Percentiles rank a stretch among this genome's conserved stretches.
phyloP scores from a whole-genome alignment of 2,329 filamentous ascomycete genomes.

The Ascochyta rabiei region DNA sequence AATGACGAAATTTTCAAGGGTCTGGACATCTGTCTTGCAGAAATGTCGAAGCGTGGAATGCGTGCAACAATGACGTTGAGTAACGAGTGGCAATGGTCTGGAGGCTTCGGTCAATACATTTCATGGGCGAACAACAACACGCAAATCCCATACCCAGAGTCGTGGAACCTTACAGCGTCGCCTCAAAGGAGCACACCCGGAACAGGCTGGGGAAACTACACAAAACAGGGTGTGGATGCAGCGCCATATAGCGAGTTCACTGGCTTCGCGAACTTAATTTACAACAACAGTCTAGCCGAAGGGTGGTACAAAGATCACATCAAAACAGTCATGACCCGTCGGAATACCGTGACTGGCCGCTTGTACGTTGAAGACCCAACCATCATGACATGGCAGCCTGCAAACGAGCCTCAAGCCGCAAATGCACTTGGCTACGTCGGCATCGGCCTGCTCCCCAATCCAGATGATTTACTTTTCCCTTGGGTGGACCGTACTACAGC shows the following conservation, averaged over 20 bases:
- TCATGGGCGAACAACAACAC: constrained; percentile 47
- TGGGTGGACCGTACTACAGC: constrained; percentile 47
- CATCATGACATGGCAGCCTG: constrained; percentile 51
- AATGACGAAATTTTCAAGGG: constrained; percentile 48
- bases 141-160: constrained; percentile 45
- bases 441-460: constrained; percentile 37
- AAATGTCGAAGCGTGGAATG: constrained; percentile 50
- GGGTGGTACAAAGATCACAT: constrained; percentile 48
- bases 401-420: constrained; percentile 48
- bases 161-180: constrained; percentile 47
- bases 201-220: constrained; percentile 51
- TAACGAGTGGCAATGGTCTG: constrained; percentile 51
- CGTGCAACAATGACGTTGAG: constrained; percentile 50
- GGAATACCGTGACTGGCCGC: constrained; percentile 47
- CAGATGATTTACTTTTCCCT: constrained; percentile 43
- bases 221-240: constrained; percentile 42
- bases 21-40: constrained; percentile 47
- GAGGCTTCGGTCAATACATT: constrained; percentile 49
- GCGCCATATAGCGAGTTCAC: constrained; percentile 37
- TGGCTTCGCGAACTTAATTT: constrained; percentile 45
- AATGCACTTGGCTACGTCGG: constrained; percentile 35
- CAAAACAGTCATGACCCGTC: constrained; percentile 42
- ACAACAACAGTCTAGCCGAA: constrained; percentile 44
- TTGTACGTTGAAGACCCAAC: constrained; percentile 44
- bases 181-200: constrained; percentile 42